Evolutionary conservation across 1,139 yeast species (phyloP).

Genomic region (Scheffersomyces lignicola): DNA sequence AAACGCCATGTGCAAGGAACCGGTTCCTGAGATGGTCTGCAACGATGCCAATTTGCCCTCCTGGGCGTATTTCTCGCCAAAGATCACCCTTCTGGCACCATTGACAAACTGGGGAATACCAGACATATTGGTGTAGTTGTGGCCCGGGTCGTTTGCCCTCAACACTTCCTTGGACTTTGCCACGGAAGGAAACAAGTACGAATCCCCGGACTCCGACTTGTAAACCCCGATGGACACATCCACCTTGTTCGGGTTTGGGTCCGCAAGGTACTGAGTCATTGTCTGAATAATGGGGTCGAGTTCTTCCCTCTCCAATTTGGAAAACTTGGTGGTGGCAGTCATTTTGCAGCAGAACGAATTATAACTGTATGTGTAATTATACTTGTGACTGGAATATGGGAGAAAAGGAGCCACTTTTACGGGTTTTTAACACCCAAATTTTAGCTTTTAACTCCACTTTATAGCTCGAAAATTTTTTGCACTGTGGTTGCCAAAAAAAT

Average conservation of each 20-base stretch:
- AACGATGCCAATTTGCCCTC: constrained; percentile 34
- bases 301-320: constrained; percentile 24
- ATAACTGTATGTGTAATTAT: background rate
- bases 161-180: constrained; percentile 34
- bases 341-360: constrained; percentile 12
- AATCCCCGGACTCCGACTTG: constrained; percentile 37
- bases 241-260: constrained; percentile 31
- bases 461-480: background rate
- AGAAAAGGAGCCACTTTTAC: too few relatives aligned
- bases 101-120: constrained; percentile 39
- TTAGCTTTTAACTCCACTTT: constrained; percentile 3
- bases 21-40: constrained; percentile 48
- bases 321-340: constrained; percentile 27
- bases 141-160: constrained; percentile 39
- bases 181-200: constrained; percentile 41
- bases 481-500: constrained; percentile 4
- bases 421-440: too few relatives aligned
- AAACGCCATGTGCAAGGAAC: constrained; percentile 42
- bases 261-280: constrained; percentile 26
- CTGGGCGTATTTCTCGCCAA: constrained; percentile 27
- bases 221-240: constrained; percentile 48
- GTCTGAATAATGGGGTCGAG: constrained; percentile 42
- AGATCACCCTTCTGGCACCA: constrained; percentile 37
- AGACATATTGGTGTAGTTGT: constrained; percentile 43
- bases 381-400: background rate